These are phyloP conservation scores for Ustilago curta DNA, from an alignment of 1,284 basidiomycete species.

Conservation along the genomic window DNA sequence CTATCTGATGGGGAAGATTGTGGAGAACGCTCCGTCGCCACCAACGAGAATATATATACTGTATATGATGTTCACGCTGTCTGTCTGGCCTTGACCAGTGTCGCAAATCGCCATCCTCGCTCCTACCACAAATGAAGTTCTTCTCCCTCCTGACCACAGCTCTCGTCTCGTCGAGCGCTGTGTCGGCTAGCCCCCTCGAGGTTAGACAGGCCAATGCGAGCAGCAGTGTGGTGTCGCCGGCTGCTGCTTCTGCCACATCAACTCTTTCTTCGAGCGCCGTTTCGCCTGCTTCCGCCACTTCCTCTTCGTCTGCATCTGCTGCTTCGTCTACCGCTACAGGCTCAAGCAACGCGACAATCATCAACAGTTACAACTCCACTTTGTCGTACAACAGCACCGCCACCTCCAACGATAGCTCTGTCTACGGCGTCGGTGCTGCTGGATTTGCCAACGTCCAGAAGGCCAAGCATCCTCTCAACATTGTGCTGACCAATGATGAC, in stretches of 20 bases:
- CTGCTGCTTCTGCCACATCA: background rate
- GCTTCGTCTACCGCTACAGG: constrained; percentile 7
- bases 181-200: constrained; percentile 24
- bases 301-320: constrained; percentile 12
- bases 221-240: constrained; percentile 11
- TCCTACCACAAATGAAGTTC: constrained; percentile 22
- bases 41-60: background rate
- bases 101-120: background rate
- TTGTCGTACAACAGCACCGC: constrained; percentile 36
- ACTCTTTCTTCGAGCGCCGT: background rate
- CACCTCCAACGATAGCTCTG: constrained; percentile 14
- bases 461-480: constrained; percentile 55
- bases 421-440: constrained; percentile 49
- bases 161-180: constrained; percentile 14
- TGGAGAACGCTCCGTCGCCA: background rate
- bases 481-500: constrained; percentile 62
- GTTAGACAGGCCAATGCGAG: constrained; percentile 28
- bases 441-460: constrained; percentile 49
- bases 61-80: background rate
- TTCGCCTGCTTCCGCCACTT: background rate
- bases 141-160: constrained; percentile 21
- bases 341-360: constrained; percentile 25
- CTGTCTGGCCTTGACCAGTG: too few relatives aligned
- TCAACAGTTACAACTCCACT: constrained; percentile 36
- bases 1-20: background rate